Percentiles rank a stretch among this genome's conserved stretches.
Conservation (phyloP, 371 early-diverging fungal species). For the Mortierella sp. region DNA sequence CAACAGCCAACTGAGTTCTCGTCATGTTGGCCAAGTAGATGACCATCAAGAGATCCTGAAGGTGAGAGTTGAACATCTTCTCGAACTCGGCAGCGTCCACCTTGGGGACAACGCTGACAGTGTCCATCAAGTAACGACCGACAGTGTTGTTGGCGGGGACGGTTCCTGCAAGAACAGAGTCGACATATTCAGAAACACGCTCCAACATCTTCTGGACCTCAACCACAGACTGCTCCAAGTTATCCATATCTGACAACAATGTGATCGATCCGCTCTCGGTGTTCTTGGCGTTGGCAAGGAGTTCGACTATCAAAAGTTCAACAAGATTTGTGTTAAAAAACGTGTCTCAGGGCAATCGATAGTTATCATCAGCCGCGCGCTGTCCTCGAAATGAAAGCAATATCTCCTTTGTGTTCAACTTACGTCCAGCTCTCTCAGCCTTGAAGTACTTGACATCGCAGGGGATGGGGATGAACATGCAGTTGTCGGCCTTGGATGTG, state of each 20-base stretch:
- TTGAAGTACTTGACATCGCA: slow-evolving; percentile 92
- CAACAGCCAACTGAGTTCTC: slow-evolving; percentile 93
- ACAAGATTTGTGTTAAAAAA: no score
- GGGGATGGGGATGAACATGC: slow-evolving; percentile 89
- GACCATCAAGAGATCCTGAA: slow-evolving; percentile 96
- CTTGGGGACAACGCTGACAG: slow-evolving; percentile 91
- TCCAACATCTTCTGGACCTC: slow-evolving; percentile 90
- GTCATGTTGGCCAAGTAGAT: slow-evolving; percentile 96
- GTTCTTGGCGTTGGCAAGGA: slow-evolving; percentile 80
- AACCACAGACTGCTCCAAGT: slow-evolving; percentile 84
- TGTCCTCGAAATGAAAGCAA: neutral
- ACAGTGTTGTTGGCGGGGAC: slow-evolving; percentile 83
- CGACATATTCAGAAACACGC: slow-evolving; percentile 88
- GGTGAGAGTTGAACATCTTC: slow-evolving; percentile 92
- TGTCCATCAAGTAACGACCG: slow-evolving; percentile 95
- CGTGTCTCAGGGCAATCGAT: neutral
- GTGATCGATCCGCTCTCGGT: slow-evolving; percentile 67
- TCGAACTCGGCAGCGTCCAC: slow-evolving; percentile 89
- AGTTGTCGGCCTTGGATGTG: slow-evolving; percentile 76
- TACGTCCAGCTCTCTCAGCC: slow-evolving; percentile 90
- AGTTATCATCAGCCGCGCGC: neutral
- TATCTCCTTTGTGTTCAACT: slow-evolving; percentile 43
- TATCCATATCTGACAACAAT: slow-evolving; percentile 90
- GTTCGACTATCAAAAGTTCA: slow-evolving; percentile 68
- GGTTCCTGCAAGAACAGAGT: slow-evolving; percentile 81